phyloP scores from a whole-genome alignment of 2,329 filamentous ascomycete genomes.

The Elsinoe perseae region DNA sequence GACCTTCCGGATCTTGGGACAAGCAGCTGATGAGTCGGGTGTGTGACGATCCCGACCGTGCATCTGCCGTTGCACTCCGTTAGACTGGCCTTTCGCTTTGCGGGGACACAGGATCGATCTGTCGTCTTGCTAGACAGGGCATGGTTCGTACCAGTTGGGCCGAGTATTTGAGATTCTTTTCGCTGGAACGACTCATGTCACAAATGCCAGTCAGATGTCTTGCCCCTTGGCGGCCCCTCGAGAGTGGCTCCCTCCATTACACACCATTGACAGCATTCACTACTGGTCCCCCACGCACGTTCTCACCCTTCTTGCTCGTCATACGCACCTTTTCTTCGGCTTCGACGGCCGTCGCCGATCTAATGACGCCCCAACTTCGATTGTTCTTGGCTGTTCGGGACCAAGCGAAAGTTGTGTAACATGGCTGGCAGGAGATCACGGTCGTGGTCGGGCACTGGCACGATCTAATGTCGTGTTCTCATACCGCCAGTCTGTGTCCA shows the following conservation, averaged over 20 bases:
- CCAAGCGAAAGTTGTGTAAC: slow-evolving; percentile 1
- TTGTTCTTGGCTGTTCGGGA: not conserved
- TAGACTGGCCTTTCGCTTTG: not conserved
- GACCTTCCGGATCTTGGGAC: slow-evolving; percentile 14
- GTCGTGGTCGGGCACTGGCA: slow-evolving; percentile 5
- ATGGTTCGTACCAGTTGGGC: not conserved
- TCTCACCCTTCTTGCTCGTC: not conserved
- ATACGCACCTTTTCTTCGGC: not conserved
- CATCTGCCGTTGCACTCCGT: slow-evolving; percentile 5
- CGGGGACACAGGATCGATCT: slow-evolving; percentile 9
- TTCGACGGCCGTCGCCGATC: not conserved
- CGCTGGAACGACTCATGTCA: slow-evolving; percentile 4
- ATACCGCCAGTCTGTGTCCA: slow-evolving; percentile 10
- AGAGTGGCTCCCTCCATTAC: slow-evolving; percentile 6
- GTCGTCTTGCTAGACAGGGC: slow-evolving; percentile 4
- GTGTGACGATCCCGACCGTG: slow-evolving; percentile 10
- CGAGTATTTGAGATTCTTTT: slow-evolving; percentile 10
- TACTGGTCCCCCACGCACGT: not conserved
- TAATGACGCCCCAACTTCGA: not conserved
- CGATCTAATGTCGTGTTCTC: slow-evolving; percentile 7
- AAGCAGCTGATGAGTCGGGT: slow-evolving; percentile 14
- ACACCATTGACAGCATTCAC: slow-evolving; percentile 10
- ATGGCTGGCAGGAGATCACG: not conserved
- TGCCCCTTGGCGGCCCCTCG: not conserved
- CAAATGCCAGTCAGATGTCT: not conserved